Percentiles rank a stretch among this genome's conserved stretches.
Conservation (phyloP, 2,329 filamentous ascomycete species). For the Didymella sp. region DNA sequence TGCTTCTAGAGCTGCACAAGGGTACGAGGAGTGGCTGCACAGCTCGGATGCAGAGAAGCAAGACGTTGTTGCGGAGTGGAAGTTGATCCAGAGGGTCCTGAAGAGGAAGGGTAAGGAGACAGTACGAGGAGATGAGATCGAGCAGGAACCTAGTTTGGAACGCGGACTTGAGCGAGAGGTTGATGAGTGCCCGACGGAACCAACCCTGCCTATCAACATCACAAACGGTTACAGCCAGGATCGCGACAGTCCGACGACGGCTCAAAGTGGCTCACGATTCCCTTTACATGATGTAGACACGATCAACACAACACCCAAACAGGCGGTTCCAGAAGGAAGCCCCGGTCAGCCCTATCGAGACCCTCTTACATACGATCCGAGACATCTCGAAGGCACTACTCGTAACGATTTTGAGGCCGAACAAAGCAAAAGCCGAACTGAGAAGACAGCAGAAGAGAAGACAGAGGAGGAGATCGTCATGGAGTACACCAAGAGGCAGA, state of each 20-base stretch:
- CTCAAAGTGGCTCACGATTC: not conserved
- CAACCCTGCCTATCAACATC: not conserved
- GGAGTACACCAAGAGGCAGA: conserved; percentile 13
- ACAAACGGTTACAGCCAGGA: not conserved
- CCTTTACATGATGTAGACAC: not conserved
- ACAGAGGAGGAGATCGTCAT: conserved; percentile 13
- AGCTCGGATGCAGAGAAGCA: conserved; percentile 24
- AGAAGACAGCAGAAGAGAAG: conserved; percentile 33
- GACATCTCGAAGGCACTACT: conserved; percentile 28
- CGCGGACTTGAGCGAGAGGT: not conserved
- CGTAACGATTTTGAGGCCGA: conserved; percentile 12
- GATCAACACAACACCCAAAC: not conserved
- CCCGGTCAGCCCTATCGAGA: not conserved
- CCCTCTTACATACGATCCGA: conserved; percentile 11
- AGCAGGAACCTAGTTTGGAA: not conserved
- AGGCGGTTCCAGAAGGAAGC: not conserved
- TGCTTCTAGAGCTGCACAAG: conserved; percentile 26
- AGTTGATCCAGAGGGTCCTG: conserved; percentile 19
- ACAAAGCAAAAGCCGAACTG: conserved; percentile 51
- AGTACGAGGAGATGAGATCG: not conserved
- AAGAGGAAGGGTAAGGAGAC: conserved; percentile 12
- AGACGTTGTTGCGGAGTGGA: conserved; percentile 26
- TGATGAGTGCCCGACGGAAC: not conserved
- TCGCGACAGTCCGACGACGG: not conserved
- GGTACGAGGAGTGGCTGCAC: conserved; percentile 29